Evolutionary conservation across 2,329 filamentous ascomycete species (phyloP).

Genomic region (Clarireedia paspali): DNA sequence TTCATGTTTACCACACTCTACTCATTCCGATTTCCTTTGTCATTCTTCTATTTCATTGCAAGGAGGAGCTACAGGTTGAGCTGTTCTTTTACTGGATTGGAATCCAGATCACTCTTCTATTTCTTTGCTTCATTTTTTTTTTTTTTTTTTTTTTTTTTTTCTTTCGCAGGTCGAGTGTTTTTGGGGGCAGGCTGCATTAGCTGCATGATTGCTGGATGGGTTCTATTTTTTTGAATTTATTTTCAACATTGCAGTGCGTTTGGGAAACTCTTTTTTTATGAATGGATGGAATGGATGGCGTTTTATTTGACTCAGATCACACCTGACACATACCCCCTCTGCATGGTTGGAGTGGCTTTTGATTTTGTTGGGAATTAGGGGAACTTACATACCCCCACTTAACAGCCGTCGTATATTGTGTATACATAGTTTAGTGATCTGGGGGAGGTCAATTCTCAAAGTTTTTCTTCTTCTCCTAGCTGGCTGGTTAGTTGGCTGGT

Average conservation of each 20-base stretch:
- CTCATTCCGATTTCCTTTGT: background rate
- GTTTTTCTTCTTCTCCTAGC: background rate
- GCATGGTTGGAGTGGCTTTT: background rate
- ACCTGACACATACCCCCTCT: background rate
- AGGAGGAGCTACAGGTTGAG: background rate
- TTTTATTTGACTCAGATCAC: background rate
- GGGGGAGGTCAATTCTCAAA: background rate
- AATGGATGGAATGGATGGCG: background rate
- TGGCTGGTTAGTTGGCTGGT: background rate
- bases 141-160: no score
- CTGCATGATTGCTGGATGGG: background rate
- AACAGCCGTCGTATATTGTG: background rate
- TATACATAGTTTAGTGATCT: background rate
- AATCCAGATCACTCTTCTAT: background rate
- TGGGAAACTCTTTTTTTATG: background rate
- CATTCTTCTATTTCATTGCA: background rate
- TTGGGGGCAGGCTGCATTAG: background rate
- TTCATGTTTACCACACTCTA: background rate
- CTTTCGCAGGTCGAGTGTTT: background rate
- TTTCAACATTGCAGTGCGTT: background rate
- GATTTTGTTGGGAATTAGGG: background rate
- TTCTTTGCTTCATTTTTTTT: no score
- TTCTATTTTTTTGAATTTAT: background rate
- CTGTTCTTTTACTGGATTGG: background rate
- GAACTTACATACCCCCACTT: background rate